A percentile compares a stretch with the other conserved stretches of the same genome.
Conservation (phyloP, 352 stramenopile species). For the Saprolegnia parasitica region DNA sequence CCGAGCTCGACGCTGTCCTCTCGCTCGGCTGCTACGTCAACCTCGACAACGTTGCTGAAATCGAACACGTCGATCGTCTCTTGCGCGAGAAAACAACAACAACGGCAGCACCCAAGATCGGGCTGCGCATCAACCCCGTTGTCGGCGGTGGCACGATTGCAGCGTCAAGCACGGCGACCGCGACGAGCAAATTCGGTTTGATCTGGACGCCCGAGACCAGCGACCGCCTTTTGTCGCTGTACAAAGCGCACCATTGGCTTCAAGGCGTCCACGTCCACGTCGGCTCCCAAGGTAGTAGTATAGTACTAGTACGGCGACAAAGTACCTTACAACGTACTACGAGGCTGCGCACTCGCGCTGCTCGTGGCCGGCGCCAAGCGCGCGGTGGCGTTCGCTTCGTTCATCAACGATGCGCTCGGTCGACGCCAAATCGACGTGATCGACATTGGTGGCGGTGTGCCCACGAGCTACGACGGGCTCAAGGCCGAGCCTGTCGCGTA, state of each 20-base stretch:
- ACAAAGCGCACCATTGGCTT: constrained; percentile 75
- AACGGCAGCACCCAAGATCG: constrained; percentile 49
- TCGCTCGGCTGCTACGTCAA: constrained; percentile 86
- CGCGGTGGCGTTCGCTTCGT: constrained; percentile 68
- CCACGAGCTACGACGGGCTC: constrained; percentile 80
- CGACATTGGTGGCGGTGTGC: constrained; percentile 89
- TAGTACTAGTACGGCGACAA: background rate
- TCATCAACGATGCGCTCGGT: constrained; percentile 65
- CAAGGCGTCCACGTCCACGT: constrained; percentile 87
- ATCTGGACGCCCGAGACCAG: constrained; percentile 55
- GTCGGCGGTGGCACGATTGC: constrained; percentile 86
- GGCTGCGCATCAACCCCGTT: constrained; percentile 89
- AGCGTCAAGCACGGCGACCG: constrained; percentile 78
- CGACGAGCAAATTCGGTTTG: constrained; percentile 90
- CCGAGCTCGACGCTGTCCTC: constrained; percentile 78
- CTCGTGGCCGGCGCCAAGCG: constrained; percentile 71
- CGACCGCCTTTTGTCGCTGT: constrained; percentile 53
- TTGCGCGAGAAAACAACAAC: constrained; percentile 47
- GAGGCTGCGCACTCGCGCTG: constrained; percentile 71
- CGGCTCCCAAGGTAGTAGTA: constrained; percentile 65
- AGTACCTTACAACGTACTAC: too few relatives aligned
- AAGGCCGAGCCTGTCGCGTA: constrained; percentile 70
- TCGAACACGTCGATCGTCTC: constrained; percentile 45
- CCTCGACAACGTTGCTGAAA: constrained; percentile 88
- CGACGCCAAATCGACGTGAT: constrained; percentile 67